Evolutionary conservation across 2,329 filamentous ascomycete genomes (phyloP), one percentile per base, ranked within the genome.

Genomic region (Phoma sp.): DNA sequence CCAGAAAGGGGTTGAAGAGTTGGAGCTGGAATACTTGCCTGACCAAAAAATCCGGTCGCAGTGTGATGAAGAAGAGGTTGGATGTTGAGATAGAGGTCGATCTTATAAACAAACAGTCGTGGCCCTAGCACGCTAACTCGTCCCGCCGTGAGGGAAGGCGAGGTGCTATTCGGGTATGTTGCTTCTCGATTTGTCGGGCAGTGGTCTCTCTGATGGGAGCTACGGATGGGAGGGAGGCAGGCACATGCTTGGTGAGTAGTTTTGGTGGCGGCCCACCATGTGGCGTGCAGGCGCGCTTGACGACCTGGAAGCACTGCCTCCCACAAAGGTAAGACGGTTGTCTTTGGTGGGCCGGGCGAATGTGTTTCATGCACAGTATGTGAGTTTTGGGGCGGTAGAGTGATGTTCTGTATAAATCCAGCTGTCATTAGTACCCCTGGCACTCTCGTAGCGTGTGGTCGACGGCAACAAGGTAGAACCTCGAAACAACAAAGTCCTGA

Each of bases 11-110:
- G 2, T 8, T 5, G 8, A 33, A 36, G 19, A 19, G 31, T n/a
- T 19, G 44, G 22, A 9, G 6, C 24, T 27, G 24, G 21, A 21
- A 22, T 27, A 48, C 43, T 38, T 44, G 22, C 51, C 38, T 43
- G 27, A 6, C 25, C 22, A 17, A 35, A 41, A 22, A 29, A 29
- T 15, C 13, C 29, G 21, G 19, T 48, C 17, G 35, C 35, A 33
- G 37, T 59, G 53, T 22, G 51, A 37, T 59, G 56, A 55, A 60
- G 49, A 59, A 59, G 56, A 58, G 40, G 59, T 9, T 50, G 39
- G 52, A 35, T 25, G 47, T 15, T 27, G 38, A 19, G 43, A 27
- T 29, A n/a, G 37, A 36, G 33, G 43, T 33, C 3, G 12, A 5
- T 43, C 29, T 51, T 51, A 60, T 62, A 63, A 46, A 39, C 24